phyloP scores from a whole-genome alignment of 179 eudicot genomes.

The Heliamphora pulchella region DNA sequence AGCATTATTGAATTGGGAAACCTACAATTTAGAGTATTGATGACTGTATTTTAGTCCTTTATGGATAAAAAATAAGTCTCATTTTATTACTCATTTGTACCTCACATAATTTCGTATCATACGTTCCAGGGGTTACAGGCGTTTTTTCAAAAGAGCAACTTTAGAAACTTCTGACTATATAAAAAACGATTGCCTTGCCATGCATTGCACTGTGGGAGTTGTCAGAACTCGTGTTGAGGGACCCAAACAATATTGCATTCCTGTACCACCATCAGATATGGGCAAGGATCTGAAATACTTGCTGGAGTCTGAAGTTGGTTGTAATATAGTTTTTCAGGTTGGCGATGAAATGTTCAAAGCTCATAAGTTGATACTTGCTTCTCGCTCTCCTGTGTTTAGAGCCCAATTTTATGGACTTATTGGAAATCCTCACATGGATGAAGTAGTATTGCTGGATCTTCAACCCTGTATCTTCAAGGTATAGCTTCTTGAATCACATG shows the following conservation, averaged over 20 bases:
- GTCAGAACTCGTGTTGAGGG: conserved; percentile 73
- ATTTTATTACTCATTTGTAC: too few species aligned
- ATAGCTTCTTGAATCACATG: neutral
- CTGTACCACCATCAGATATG: conserved; percentile 69
- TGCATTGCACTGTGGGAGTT: conserved; percentile 52
- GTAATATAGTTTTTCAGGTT: conserved; percentile 54
- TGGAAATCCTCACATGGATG: conserved; percentile 51
- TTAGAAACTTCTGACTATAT: conserved; percentile 36
- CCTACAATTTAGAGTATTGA: too few species aligned
- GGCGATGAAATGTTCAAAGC: conserved; percentile 77
- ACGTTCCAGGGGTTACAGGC: conserved; percentile 83
- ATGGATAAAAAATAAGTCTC: neutral
- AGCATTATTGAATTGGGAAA: too few species aligned
- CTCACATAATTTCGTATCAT: conserved; percentile 5
- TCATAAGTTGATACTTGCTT: conserved; percentile 83
- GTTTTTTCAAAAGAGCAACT: conserved; percentile 55
- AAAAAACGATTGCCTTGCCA: too few species aligned
- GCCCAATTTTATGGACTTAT: conserved; percentile 20
- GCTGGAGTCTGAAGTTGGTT: conserved; percentile 57
- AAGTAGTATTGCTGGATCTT: conserved; percentile 59
- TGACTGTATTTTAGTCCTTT: neutral
- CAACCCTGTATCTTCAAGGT: conserved; percentile 83
- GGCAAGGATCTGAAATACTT: conserved; percentile 49
- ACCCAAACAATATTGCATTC: conserved; percentile 49
- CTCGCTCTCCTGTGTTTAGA: conserved; percentile 89